Evolutionary conservation across 306 rosid species (phyloP).

Genomic region (Macrotyloma uniflorum): DNA sequence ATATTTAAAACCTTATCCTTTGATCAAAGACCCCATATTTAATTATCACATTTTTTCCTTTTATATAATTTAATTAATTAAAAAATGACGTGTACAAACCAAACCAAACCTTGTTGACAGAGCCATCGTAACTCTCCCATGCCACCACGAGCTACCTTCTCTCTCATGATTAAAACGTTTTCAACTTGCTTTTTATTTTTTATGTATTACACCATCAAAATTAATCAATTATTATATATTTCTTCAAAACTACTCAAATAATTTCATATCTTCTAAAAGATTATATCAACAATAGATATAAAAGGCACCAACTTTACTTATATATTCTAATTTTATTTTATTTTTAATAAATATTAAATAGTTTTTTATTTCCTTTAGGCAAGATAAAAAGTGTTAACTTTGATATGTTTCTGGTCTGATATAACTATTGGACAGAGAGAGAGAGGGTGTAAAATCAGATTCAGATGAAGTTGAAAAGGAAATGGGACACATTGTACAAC

Average conservation of each 20-base stretch:
- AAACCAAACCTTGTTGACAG: not conserved
- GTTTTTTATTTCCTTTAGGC: too few relatives aligned
- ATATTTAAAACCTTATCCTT: not conserved
- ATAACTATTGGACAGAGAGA: too few relatives aligned
- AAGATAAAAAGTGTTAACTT: too few relatives aligned
- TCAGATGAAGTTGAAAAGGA: not conserved
- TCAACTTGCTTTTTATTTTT: not conserved
- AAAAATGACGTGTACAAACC: not conserved
- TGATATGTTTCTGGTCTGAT: too few relatives aligned
- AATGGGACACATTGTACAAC: not conserved
- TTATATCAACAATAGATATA: too few relatives aligned
- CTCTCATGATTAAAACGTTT: not conserved
- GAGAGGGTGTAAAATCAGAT: too few relatives aligned
- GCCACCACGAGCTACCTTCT: not conserved
- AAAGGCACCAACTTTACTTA: too few relatives aligned
- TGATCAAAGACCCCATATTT: not conserved
- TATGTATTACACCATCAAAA: not conserved
- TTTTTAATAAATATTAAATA: too few relatives aligned
- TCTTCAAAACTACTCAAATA: too few relatives aligned
- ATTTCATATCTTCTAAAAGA: too few relatives aligned
- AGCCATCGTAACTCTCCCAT: not conserved
- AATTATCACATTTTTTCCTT: not conserved
- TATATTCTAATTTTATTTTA: too few relatives aligned
- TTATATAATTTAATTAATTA: not conserved
- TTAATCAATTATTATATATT: not conserved